Conservation (phyloP, 129 eudicot genomes). For the Erigeron canadensis region DNA sequence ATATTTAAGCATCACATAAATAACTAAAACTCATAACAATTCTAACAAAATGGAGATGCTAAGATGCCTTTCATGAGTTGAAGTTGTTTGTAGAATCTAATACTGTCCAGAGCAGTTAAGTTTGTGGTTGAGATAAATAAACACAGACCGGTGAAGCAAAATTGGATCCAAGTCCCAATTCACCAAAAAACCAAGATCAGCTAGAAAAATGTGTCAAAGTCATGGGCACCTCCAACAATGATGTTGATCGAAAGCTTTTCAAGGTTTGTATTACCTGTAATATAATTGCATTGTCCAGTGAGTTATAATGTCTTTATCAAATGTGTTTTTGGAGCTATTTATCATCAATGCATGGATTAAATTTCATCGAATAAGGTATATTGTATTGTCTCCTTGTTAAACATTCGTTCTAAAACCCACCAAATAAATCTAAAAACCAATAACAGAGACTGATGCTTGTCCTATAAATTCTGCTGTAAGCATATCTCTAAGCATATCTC, state of each 20-base stretch:
- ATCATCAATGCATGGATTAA: background rate
- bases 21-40: too few relatives aligned
- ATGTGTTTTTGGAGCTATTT: background rate
- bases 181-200: conserved; percentile 16
- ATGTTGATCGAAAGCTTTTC: conserved; percentile 27
- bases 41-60: too few relatives aligned
- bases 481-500: too few relatives aligned
- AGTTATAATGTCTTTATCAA: background rate
- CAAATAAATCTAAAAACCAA: too few relatives aligned
- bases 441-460: too few relatives aligned
- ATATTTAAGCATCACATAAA: too few relatives aligned
- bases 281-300: background rate
- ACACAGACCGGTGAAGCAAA: conserved; percentile 35
- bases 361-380: background rate
- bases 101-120: conserved; percentile 16
- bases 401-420: too few relatives aligned
- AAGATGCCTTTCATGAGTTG: conserved; percentile 8
- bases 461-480: too few relatives aligned
- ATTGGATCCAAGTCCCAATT: conserved; percentile 13
- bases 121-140: conserved; percentile 19
- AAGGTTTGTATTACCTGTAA: conserved; percentile 49
- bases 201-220: conserved; percentile 20
- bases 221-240: conserved; percentile 25
- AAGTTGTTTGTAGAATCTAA: conserved; percentile 33
- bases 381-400: background rate